phyloP scores from a whole-genome alignment of 129 eudicot genomes.

The Mikania micrantha region DNA sequence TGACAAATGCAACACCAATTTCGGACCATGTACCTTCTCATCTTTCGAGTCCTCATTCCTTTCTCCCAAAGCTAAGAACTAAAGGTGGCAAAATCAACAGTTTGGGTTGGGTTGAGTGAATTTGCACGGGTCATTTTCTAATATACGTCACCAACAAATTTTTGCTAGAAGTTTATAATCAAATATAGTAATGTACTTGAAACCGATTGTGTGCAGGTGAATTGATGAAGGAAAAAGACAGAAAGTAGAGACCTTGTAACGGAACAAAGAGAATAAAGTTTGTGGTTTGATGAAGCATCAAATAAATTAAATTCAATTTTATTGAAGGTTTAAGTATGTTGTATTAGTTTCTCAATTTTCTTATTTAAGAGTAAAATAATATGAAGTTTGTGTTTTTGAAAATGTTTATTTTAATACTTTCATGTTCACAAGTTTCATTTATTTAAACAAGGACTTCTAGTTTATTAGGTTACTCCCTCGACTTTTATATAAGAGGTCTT shows the following conservation, averaged over 20 bases:
- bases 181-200: not conserved
- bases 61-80: not conserved
- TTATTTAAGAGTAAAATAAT: constrained; percentile 10
- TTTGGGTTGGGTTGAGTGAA: not conserved
- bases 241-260: constrained; percentile 16
- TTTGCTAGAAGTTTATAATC: too few species aligned
- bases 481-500: too few species aligned
- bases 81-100: not conserved
- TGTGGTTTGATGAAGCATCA: constrained; percentile 5
- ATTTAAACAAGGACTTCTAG: too few species aligned
- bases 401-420: not conserved
- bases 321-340: constrained; percentile 5
- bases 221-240: constrained; percentile 15
- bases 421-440: not conserved
- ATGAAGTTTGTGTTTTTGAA: not conserved
- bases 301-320: constrained; percentile 20
- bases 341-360: constrained; percentile 26
- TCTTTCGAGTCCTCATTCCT: not conserved
- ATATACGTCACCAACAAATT: too few species aligned
- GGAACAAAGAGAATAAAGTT: constrained; percentile 23
- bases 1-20: constrained; percentile 72
- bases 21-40: constrained; percentile 58
- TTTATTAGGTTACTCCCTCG: too few species aligned
- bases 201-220: constrained; percentile 20
- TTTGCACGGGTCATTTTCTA: not conserved